phyloP scores from a whole-genome alignment of 1,284 basidiomycete species.

The Apiotrichum laibachii region DNA sequence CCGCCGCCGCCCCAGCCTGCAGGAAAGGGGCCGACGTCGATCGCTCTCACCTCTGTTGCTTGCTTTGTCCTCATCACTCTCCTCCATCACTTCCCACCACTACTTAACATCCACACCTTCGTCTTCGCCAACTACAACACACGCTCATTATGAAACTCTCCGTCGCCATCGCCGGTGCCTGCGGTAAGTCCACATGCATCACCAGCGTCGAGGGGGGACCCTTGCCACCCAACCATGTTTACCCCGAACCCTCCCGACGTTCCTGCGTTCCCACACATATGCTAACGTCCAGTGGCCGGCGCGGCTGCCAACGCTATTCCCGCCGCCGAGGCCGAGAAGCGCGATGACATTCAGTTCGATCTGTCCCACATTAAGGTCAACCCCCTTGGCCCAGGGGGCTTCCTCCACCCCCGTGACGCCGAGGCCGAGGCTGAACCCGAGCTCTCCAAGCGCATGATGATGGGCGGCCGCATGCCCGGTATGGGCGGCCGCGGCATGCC shows the following conservation, averaged over 20 bases:
- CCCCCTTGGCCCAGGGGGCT: neutral
- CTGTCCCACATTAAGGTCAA: too few relatives aligned
- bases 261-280: neutral
- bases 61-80: too few relatives aligned
- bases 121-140: neutral
- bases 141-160: slow-evolving; percentile 18
- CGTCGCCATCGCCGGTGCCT: slow-evolving; percentile 8
- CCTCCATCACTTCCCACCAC: too few relatives aligned
- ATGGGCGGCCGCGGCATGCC: slow-evolving; percentile 3
- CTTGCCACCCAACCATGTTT: neutral
- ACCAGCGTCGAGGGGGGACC: neutral
- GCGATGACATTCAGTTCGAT: neutral
- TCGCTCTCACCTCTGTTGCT: too few relatives aligned
- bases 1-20: too few relatives aligned
- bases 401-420: neutral
- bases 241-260: neutral
- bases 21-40: too few relatives aligned
- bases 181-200: slow-evolving; percentile 4
- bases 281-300: slow-evolving; percentile 1
- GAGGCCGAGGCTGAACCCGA: neutral
- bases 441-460: neutral
- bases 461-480: neutral
- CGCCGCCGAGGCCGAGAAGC: neutral
- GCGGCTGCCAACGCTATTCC: neutral
- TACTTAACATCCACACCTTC: neutral